Percentiles rank a stretch among this genome's conserved stretches.
Evolutionary conservation across 148 eudicot species (phyloP).

Genomic region (Polygonum maritimum): DNA sequence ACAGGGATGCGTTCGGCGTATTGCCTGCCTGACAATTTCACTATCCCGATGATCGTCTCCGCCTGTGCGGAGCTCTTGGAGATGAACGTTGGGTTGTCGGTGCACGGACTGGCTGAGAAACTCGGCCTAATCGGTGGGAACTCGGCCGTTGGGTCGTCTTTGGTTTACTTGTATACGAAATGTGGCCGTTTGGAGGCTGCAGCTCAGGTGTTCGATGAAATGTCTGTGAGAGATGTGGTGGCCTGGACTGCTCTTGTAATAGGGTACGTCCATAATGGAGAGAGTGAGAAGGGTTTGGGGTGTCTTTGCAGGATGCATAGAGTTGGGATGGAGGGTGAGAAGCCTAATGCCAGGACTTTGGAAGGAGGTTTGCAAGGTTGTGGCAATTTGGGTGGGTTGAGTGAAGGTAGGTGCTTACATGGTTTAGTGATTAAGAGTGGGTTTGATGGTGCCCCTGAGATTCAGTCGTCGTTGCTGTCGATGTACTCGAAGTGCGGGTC

Average conservation of each 20-base stretch:
- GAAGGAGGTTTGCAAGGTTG: conserved; percentile 73
- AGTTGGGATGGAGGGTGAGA: conserved; percentile 27
- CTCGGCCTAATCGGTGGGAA: conserved; percentile 30
- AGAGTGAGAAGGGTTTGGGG: conserved; percentile 45
- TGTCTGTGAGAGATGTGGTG: conserved; percentile 39
- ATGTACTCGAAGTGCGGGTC: conserved; percentile 62
- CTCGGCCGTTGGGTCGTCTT: conserved; percentile 52
- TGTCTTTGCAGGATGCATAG: conserved; percentile 49
- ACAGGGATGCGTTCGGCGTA: conserved; percentile 32
- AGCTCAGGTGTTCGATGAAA: conserved; percentile 40
- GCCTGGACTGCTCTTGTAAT: conserved; percentile 60
- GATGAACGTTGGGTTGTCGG: conserved; percentile 20
- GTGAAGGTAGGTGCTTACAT: conserved; percentile 55
- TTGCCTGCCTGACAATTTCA: conserved; percentile 37
- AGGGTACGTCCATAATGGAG: conserved; percentile 64
- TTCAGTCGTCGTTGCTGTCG: conserved; percentile 51
- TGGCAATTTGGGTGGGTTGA: conserved; percentile 41
- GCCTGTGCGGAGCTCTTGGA: conserved; percentile 46
- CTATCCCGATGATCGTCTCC: conserved; percentile 54
- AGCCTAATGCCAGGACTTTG: conserved; percentile 59
- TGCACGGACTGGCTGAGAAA: conserved; percentile 51
- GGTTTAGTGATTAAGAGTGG: conserved; percentile 49
- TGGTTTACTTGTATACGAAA: conserved; percentile 58
- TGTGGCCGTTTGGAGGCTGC: conserved; percentile 48
- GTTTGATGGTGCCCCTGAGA: conserved; percentile 15